Percentiles rank a stretch among this genome's conserved stretches.
phyloP scores from a whole-genome alignment of 768 basidiomycete genomes.

The Melanogaster broomeanus region DNA sequence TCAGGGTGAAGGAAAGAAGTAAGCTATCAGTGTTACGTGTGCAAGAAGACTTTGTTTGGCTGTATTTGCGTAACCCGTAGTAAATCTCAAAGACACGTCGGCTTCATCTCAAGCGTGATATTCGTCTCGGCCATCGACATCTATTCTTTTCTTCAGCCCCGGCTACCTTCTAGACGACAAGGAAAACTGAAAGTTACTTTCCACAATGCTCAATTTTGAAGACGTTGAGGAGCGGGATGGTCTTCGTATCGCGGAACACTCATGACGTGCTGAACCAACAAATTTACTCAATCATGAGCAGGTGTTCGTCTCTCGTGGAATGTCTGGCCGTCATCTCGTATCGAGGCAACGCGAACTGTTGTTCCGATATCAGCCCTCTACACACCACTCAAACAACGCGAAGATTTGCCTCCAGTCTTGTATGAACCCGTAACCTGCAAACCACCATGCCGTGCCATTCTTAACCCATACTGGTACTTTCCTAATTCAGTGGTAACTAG shows the following conservation, averaged over 20 bases:
- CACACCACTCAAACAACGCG: constrained; percentile 90
- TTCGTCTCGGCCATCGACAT: constrained; percentile 18
- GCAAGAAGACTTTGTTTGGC: constrained; percentile 1
- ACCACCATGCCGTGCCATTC: constrained; percentile 93
- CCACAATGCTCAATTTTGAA: constrained; percentile 81
- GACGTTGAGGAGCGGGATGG: constrained; percentile 98
- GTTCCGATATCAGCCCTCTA: constrained; percentile 99
- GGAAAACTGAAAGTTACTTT: constrained; percentile 24
- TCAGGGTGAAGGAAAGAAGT: no score
- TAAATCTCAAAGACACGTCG: constrained; percentile 24
- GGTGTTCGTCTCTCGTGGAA: constrained; percentile 98
- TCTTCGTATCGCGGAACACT: background rate
- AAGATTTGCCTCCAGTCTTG: constrained; percentile 92
- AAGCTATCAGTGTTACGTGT: no score
- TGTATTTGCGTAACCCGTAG: constrained; percentile 3
- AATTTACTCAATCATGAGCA: constrained; percentile 31
- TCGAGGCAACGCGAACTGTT: constrained; percentile 96
- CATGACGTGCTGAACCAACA: background rate
- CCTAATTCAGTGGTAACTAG: background rate
- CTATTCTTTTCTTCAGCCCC: constrained; percentile 39
- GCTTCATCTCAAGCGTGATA: constrained; percentile 25
- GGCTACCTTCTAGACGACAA: constrained; percentile 23
- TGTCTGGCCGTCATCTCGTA: constrained; percentile 96
- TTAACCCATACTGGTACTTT: constrained; percentile 94
- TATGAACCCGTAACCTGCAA: constrained; percentile 99